Evolutionary conservation across 768 basidiomycete genomes (phyloP), one percentile per base, ranked within the genome.

Genomic region (Galerina marginata): DNA sequence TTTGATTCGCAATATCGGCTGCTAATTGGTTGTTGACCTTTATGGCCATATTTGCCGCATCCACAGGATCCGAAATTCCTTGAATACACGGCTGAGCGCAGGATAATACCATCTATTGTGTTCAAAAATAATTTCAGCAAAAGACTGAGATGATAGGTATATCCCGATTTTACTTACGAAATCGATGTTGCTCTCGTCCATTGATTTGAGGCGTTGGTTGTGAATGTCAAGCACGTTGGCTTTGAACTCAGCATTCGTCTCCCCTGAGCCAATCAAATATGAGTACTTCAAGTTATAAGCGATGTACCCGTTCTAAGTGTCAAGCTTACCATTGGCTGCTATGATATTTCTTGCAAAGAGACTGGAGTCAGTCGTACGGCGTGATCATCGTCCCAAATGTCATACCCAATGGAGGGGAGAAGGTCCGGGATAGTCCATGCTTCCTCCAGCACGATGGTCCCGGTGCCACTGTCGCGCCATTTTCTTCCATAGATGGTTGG

Each of bases 381-480:
- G 5, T 11, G 20, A 47, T 3, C 12, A 15, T 16, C 10, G 15
- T n/a, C 9, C 46, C n/a, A 23, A n/a, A 20, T 20, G 2, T 25
- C 42, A 6, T 56, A 75, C 76, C 64, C 68, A 48, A 69, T 54
- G 40, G 68, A 65, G 48, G 56, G 49, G 6, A 74, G 40, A 6
- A 79, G 72, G 12, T 74, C 73, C 11, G 76, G 72, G 3, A 71
- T 73, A 0, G 74, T 75, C 74, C 75, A 80, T 0, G 79, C 79
- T 64, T 80, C 78, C 59, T 79, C 78, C 16, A 80, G 67, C 40
- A 69, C 71, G 33, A 80, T 79, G 11, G 73, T 69, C 6, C 79
- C 79, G 5, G 62, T 72, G 1, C 77, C 77, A 3, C 67, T 74
- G 55, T 77, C 66, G 26, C 67, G 70, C 73, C 74, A 77, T 45